These are phyloP conservation scores for Oryza glaberrima DNA, from an alignment of 176 grass and related monocot species.

Conservation along the genomic window DNA sequence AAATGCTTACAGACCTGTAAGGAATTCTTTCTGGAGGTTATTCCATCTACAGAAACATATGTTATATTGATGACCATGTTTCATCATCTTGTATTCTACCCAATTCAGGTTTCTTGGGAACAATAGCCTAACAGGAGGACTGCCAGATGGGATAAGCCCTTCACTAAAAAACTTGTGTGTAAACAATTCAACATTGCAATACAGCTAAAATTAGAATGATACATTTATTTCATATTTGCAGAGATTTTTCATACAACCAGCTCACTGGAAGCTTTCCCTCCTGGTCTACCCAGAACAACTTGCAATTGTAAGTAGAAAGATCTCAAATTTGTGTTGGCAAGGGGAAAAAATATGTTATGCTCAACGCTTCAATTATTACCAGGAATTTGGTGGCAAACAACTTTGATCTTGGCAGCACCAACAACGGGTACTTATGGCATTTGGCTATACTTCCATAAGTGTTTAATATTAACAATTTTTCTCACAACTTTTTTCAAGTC, in stretches of 20 bases:
- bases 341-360: background rate
- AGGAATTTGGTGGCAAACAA: conserved; percentile 87
- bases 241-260: conserved; percentile 95
- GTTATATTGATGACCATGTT: background rate
- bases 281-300: conserved; percentile 57
- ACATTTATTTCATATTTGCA: conserved; percentile 36
- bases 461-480: background rate
- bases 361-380: conserved; percentile 2
- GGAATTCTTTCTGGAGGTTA: conserved; percentile 30
- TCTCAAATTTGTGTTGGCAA: conserved; percentile 5
- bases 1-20: conserved; percentile 62
- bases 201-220: background rate
- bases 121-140: conserved; percentile 73
- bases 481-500: background rate
- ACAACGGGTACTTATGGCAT: conserved; percentile 48
- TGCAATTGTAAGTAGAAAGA: conserved; percentile 70
- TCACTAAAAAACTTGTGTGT: conserved; percentile 71
- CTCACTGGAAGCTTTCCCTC: conserved; percentile 75
- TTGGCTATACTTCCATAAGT: background rate
- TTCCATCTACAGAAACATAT: background rate
- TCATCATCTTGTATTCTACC: background rate
- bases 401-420: conserved; percentile 47
- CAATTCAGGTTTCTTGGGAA: conserved; percentile 89
- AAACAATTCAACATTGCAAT: background rate
- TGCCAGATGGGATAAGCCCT: conserved; percentile 57